phyloP scores from a whole-genome alignment of 768 basidiomycete genomes.

The Epithele typhae region DNA sequence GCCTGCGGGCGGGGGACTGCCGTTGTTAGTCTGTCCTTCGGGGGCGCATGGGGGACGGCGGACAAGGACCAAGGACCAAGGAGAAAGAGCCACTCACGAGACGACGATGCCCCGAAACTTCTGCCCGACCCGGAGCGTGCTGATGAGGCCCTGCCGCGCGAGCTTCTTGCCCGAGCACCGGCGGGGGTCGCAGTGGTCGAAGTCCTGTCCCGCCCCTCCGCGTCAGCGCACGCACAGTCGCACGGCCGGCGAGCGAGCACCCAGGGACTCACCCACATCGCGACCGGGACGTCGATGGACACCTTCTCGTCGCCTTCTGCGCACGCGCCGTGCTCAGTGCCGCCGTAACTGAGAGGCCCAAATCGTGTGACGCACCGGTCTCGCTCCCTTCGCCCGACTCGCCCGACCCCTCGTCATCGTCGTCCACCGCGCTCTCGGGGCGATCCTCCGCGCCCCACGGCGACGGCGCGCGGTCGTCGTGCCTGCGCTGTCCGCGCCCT shows the following conservation, averaged over 20 bases:
- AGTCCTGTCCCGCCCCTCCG: slow-evolving; percentile 55
- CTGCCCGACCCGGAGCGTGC: slow-evolving; percentile 76
- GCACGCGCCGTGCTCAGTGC: too few species aligned
- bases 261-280: slow-evolving; percentile 83
- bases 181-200: slow-evolving; percentile 95
- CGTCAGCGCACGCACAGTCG: too few species aligned
- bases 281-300: slow-evolving; percentile 62
- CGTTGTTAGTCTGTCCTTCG: not conserved
- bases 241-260: too few species aligned
- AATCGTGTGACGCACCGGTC: too few species aligned
- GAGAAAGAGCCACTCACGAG: slow-evolving; percentile 57
- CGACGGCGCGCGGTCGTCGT: slow-evolving; percentile 10
- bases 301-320: slow-evolving; percentile 10
- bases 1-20: slow-evolving; percentile 42
- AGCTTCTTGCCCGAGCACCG: slow-evolving; percentile 89
- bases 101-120: slow-evolving; percentile 91
- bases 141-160: slow-evolving; percentile 77
- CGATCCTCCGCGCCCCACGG: slow-evolving; percentile 32
- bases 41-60: too few species aligned
- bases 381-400: too few species aligned
- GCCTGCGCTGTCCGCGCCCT: slow-evolving; percentile 9
- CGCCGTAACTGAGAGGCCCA: too few species aligned
- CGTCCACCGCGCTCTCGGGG: slow-evolving; percentile 57
- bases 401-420: slow-evolving; percentile 29
- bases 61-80: too few species aligned